phyloP scores from a whole-genome alignment of 495 filamentous ascomycete species.

The Podospora appendiculata region DNA sequence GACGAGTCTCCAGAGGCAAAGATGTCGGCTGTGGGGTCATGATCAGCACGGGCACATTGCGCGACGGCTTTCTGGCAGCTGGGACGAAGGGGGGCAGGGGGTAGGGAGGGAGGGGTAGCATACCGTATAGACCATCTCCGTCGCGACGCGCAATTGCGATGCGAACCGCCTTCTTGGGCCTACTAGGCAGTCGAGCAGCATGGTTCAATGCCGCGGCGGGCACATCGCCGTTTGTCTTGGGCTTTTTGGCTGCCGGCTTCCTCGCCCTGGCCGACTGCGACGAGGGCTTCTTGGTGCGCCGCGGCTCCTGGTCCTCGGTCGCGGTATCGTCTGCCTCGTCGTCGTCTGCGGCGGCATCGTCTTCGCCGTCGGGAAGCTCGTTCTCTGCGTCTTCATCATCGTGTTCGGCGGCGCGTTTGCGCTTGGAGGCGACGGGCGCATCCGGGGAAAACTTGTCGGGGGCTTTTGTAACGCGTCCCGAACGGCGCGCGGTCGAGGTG shows the following conservation, averaged over 20 bases:
- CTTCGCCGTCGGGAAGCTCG: conserved; percentile 46
- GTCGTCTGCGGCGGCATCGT: conserved; percentile 38
- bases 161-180: conserved; percentile 52
- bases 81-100: background rate
- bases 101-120: conserved; percentile 14
- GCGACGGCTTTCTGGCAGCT: background rate
- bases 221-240: conserved; percentile 59
- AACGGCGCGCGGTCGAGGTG: conserved; percentile 55
- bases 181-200: conserved; percentile 46
- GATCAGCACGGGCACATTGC: conserved; percentile 12
- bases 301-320: conserved; percentile 29
- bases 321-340: conserved; percentile 38
- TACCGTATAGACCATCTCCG: conserved; percentile 72
- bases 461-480: conserved; percentile 70
- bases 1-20: conserved; percentile 63
- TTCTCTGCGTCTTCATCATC: conserved; percentile 46
- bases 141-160: conserved; percentile 42
- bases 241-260: conserved; percentile 64
- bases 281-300: conserved; percentile 22
- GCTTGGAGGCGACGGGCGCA: conserved; percentile 36
- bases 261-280: conserved; percentile 34
- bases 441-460: conserved; percentile 58
- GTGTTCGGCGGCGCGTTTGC: conserved; percentile 46
- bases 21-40: conserved; percentile 55
- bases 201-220: conserved; percentile 24